Conservation (phyloP, 208 protist species). For the Crithidia mellificae region DNA sequence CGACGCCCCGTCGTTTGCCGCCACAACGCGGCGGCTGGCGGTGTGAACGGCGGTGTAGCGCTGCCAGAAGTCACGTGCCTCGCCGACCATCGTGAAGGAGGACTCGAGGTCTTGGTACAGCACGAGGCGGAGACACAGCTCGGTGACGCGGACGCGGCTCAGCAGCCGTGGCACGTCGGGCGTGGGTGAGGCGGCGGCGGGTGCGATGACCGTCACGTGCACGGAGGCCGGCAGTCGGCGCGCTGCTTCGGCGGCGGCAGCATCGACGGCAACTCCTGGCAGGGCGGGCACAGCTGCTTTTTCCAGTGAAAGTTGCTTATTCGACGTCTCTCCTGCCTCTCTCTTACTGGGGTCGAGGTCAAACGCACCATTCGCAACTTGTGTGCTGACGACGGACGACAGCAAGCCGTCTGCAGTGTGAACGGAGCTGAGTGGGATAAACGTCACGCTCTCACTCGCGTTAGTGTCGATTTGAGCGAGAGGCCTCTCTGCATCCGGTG, state of each 20-base stretch:
- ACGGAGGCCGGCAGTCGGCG: background rate
- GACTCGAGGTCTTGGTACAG: slow-evolving; percentile 10
- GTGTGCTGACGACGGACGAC: background rate
- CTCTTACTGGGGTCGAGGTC: background rate
- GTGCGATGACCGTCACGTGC: background rate
- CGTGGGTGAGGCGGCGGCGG: background rate
- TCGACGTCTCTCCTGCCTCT: background rate
- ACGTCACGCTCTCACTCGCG: background rate
- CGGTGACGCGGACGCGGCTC: slow-evolving; percentile 22
- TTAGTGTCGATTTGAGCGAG: too few relatives aligned
- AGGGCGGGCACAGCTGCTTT: background rate
- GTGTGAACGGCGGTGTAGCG: slow-evolving; percentile 26
- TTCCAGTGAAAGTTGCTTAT: background rate
- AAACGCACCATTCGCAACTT: background rate
- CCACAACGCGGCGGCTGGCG: slow-evolving; percentile 5
- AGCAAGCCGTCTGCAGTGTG: slow-evolving; percentile 4
- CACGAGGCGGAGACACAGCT: slow-evolving; percentile 32
- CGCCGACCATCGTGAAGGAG: background rate
- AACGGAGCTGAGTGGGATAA: slow-evolving; percentile 8
- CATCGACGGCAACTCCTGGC: background rate
- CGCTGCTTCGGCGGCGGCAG: too few relatives aligned
- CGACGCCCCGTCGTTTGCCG: background rate
- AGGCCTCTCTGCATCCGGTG: too few relatives aligned
- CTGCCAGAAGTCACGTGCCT: slow-evolving; percentile 29
- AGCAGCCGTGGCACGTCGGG: slow-evolving; percentile 5